Base-by-base conservation (phyloP, 495 filamentous ascomycete genomes). In the Penicillium diatomitis region DNA sequence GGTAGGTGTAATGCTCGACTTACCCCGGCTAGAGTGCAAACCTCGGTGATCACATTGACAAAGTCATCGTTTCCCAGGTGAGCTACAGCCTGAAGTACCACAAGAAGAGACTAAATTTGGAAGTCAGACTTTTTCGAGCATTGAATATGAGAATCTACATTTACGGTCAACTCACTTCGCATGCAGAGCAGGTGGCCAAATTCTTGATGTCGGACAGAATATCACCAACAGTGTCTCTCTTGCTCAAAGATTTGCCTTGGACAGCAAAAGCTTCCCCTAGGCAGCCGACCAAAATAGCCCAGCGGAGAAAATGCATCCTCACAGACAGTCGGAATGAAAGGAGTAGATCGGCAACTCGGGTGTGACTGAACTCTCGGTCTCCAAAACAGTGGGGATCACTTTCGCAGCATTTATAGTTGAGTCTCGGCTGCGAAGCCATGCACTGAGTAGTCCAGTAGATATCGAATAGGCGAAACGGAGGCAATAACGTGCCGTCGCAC, bases 21-120 rank as follows among this genome's bases (percentile, higher is more conserved):
- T 61, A 73, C 69, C 20, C 65, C 62, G 10, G 62, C 53, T 30
- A 70, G 53, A 52, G 65, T 65, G 59, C 74, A 79, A 8, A 76
- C 53, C 27, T 72, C 63, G 8, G 70, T 75, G 38, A 71, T 55
- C 4, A 69, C 61, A 8, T 46, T 29, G 3, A 69, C 64, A 49
- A 79, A 73, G 38, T 62, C 60, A 31, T 57, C 54, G 34, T 76
- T 69, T 1, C 73, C 71, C 28, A 68, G 52, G 48, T 63, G 51
- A 4, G 74, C 73, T 5, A 72, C 42, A 0, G 57, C 55, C 52
- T 77, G 72, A 9, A 79, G 63, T 9, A 72, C 57, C 9, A 67
- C 53, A 30, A 77, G 51, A 4, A 75, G 51, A 29, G 59, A 60
- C 73, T 74, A 38, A 8, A 42, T 32, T 6, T 8, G 6, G 20